A percentile compares a stretch with the other conserved stretches of the same genome.
Evolutionary conservation across 1,139 yeast genomes (phyloP).

Genomic region (Wickerhamomyces sp.): DNA sequence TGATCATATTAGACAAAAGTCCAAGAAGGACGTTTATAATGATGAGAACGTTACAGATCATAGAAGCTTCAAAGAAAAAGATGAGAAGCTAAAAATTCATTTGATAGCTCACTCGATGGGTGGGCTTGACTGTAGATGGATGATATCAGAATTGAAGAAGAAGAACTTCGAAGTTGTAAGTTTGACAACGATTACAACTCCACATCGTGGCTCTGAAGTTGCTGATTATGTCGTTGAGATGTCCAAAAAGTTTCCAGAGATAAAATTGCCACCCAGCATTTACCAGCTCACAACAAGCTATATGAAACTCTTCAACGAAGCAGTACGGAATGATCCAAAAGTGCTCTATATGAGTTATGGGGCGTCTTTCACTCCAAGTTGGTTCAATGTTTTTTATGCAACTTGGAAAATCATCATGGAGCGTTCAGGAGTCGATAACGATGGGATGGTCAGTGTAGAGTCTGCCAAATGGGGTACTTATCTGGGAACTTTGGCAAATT

Average conservation of each 20-base stretch:
- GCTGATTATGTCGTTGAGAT: conserved; percentile 61
- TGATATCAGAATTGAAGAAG: conserved; percentile 50
- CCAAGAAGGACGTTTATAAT: conserved; percentile 31
- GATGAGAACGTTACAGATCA: conserved; percentile 12
- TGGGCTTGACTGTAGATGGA: conserved; percentile 76
- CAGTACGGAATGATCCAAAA: conserved; percentile 47
- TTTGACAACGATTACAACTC: conserved; percentile 80
- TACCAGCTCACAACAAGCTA: conserved; percentile 56
- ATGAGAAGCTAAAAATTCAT: conserved; percentile 47
- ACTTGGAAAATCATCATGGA: conserved; percentile 57
- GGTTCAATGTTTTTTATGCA: conserved; percentile 55
- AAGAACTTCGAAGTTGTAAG: conserved; percentile 55
- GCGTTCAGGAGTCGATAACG: conserved; percentile 57
- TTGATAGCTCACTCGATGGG: conserved; percentile 95
- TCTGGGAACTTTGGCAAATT: conserved; percentile 69
- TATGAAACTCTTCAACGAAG: conserved; percentile 49
- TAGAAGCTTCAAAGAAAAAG: conserved; percentile 16
- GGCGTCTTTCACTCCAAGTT: conserved; percentile 58
- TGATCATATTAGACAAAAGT: conserved; percentile 27
- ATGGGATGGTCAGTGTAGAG: conserved; percentile 77
- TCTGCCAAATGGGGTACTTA: conserved; percentile 84
- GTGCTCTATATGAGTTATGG: conserved; percentile 83
- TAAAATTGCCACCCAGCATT: conserved; percentile 41
- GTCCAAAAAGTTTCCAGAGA: conserved; percentile 11
- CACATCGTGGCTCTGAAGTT: conserved; percentile 81